Conservation (phyloP, 73 alveolate genomes). For the Diophrys sp. region DNA sequence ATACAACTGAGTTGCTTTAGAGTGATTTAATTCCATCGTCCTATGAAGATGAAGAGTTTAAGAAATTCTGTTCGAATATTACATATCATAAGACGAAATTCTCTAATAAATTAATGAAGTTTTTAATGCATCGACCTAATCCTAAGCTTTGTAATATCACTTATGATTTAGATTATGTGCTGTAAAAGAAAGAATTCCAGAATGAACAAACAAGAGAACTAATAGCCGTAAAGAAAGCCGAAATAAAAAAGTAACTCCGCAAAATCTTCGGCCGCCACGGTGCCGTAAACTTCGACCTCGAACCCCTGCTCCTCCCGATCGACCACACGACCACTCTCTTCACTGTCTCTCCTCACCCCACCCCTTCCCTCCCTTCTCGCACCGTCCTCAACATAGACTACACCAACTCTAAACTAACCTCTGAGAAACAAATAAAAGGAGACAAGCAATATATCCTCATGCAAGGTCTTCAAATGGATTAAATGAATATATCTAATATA, state of each 20-base stretch:
- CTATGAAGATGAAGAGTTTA: background rate
- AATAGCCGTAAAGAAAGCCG: background rate
- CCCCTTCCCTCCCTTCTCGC: background rate
- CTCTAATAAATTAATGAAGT: background rate
- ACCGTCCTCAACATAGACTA: background rate
- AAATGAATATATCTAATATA: too few species aligned
- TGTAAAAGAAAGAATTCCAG: background rate
- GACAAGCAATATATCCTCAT: background rate
- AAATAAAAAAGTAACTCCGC: background rate
- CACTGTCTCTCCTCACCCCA: background rate
- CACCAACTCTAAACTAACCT: background rate
- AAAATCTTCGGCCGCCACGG: background rate
- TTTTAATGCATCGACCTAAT: background rate
- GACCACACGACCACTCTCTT: background rate
- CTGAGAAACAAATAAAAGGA: background rate
- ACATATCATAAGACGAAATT: background rate
- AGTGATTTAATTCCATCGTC: background rate
- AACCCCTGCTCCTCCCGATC: background rate
- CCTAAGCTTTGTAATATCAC: background rate
- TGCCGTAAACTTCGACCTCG: background rate
- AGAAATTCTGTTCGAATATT: background rate
- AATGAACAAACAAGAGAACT: background rate
- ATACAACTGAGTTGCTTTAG: background rate
- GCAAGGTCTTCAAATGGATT: background rate
- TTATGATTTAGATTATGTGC: background rate